These are phyloP conservation scores for Coniferiporia weirii DNA, from an alignment of 1,284 basidiomycete species.

Conservation along the genomic window DNA sequence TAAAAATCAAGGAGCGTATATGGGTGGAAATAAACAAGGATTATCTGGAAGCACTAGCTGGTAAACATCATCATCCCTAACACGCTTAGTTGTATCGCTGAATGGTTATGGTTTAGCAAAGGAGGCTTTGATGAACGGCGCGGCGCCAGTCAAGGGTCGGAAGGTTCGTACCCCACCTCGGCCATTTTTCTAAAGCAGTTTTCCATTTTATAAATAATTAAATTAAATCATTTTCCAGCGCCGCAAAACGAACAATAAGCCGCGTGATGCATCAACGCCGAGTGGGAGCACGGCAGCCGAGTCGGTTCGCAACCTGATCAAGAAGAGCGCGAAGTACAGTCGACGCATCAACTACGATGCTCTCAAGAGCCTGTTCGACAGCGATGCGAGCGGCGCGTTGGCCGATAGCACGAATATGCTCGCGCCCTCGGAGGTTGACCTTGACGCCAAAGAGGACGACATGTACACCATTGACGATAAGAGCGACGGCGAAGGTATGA, in stretches of 20 bases:
- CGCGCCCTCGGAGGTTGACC: conserved; percentile 13
- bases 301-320: conserved; percentile 72
- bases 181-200: conserved; percentile 22
- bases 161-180: conserved; percentile 60
- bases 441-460: conserved; percentile 34
- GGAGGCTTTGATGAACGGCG: conserved; percentile 50
- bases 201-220: conserved; percentile 5
- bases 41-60: conserved; percentile 86
- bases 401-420: background rate
- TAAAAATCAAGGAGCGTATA: conserved; percentile 85
- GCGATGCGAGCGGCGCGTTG: conserved; percentile 25
- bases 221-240: conserved; percentile 36
- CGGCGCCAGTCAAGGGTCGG: conserved; percentile 50
- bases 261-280: conserved; percentile 68
- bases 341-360: conserved; percentile 89
- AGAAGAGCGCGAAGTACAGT: conserved; percentile 80
- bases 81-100: conserved; percentile 32
- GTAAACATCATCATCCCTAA: conserved; percentile 39
- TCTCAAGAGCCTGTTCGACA: conserved; percentile 69
- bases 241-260: conserved; percentile 62
- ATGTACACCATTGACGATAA: conserved; percentile 47
- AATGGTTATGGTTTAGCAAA: conserved; percentile 53
- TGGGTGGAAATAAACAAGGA: conserved; percentile 97
- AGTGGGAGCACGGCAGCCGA: conserved; percentile 74
- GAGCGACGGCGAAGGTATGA: conserved; percentile 43